Percentiles rank a stretch among this genome's conserved stretches.
phyloP scores from a whole-genome alignment of 257 asterid genomes.

The Forsythia suspensa region DNA sequence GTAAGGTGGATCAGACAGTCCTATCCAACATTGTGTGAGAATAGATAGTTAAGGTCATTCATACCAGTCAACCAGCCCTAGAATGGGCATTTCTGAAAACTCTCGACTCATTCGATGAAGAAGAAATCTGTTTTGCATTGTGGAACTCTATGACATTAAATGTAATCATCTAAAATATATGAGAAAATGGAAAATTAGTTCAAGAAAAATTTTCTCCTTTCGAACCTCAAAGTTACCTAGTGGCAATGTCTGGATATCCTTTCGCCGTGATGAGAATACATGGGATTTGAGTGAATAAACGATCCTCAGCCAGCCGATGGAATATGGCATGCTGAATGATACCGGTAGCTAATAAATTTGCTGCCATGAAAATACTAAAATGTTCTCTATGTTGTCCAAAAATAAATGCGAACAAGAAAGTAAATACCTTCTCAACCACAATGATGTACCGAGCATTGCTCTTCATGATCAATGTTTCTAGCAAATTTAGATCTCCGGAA shows the following conservation, averaged over 20 bases:
- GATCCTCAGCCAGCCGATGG: constrained; percentile 94
- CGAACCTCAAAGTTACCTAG: constrained; percentile 47
- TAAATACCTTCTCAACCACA: constrained; percentile 81
- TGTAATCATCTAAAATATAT: not conserved
- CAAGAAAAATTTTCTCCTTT: not conserved
- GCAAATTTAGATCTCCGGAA: constrained; percentile 76
- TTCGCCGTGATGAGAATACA: constrained; percentile 88
- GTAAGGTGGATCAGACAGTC: not conserved
- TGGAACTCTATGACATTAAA: not conserved
- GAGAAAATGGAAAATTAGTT: not conserved
- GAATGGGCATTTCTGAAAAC: constrained; percentile 68
- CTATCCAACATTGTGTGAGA: too few relatives aligned
- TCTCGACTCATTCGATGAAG: constrained; percentile 76
- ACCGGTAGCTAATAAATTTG: constrained; percentile 21
- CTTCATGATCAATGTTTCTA: constrained; percentile 59
- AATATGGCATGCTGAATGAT: constrained; percentile 84
- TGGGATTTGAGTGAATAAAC: constrained; percentile 76
- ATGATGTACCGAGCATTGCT: constrained; percentile 89
- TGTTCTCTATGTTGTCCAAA: not conserved
- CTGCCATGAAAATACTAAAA: constrained; percentile 6
- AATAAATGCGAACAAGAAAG: constrained; percentile 8
- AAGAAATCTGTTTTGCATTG: constrained; percentile 49
- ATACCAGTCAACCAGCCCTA: constrained; percentile 95
- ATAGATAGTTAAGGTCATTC: constrained; percentile 11
- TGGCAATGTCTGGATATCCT: constrained; percentile 95